Percentiles rank a stretch among this genome's conserved stretches.
These are phyloP conservation scores for Pseudocercospora macadamiae DNA, from an alignment of 2,329 filamentous ascomycete genomes.

Conservation along the genomic window DNA sequence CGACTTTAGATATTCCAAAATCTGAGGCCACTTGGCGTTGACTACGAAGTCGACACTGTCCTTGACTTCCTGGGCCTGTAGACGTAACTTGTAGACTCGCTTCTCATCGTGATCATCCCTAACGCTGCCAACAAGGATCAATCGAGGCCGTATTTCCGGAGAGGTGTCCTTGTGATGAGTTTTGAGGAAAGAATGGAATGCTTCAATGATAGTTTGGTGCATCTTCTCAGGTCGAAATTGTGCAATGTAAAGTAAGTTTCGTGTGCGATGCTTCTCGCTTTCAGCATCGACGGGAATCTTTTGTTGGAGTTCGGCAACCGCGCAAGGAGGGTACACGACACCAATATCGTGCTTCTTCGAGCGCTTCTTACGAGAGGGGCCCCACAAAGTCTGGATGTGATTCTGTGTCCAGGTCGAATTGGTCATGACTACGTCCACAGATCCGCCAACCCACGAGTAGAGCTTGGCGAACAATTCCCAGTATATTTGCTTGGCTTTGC, in stretches of 20 bases:
- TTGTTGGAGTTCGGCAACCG: constrained; percentile 79
- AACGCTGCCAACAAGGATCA: constrained; percentile 91
- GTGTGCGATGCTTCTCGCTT: constrained; percentile 71
- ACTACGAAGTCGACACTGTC: constrained; percentile 84
- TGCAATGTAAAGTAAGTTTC: constrained; percentile 85
- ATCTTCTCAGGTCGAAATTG: constrained; percentile 99
- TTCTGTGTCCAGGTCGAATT: constrained; percentile 93
- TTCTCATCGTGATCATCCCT: constrained; percentile 79
- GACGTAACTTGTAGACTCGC: constrained; percentile 82
- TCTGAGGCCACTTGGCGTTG: constrained; percentile 85
- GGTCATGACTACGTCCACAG: constrained; percentile 93
- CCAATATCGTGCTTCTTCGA: constrained; percentile 61
- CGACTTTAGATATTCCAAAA: constrained; percentile 75
- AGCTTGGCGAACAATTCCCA: constrained; percentile 83
- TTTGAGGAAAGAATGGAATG: constrained; percentile 77
- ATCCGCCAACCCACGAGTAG: constrained; percentile 80
- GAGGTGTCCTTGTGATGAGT: constrained; percentile 48
- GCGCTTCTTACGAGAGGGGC: constrained; percentile 51
- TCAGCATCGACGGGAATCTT: constrained; percentile 71
- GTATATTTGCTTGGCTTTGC: constrained; percentile 74
- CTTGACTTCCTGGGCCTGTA: constrained; percentile 82
- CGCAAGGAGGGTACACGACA: constrained; percentile 89
- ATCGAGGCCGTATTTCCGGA: constrained; percentile 53
- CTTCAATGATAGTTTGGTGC: constrained; percentile 80
- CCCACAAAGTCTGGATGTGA: constrained; percentile 83